Percentiles rank a stretch among this genome's conserved stretches.
These are phyloP conservation scores for Terana coerulea DNA, from an alignment of 768 basidiomycete genomes.

Conservation along the genomic window DNA sequence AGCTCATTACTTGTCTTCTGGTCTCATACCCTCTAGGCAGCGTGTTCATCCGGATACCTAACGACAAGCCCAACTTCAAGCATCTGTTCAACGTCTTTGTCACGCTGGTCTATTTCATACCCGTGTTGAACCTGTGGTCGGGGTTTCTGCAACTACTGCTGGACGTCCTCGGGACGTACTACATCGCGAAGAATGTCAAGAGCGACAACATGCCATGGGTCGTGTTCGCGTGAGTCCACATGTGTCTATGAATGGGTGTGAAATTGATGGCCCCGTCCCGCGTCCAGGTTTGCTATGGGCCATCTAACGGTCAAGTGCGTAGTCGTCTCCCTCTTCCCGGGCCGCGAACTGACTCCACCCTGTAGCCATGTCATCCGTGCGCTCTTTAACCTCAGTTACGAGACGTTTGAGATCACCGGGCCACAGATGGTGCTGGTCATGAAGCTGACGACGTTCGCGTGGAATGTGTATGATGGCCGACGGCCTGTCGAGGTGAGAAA, in stretches of 20 bases:
- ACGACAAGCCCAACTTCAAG: slow-evolving; percentile 57
- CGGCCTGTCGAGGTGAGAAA: slow-evolving; percentile 58
- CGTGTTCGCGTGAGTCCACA: slow-evolving; percentile 60
- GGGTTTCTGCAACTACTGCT: slow-evolving; percentile 75
- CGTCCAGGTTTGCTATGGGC: slow-evolving; percentile 74
- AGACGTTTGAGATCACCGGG: slow-evolving; percentile 85
- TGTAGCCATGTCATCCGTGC: slow-evolving; percentile 69
- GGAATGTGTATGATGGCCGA: slow-evolving; percentile 92
- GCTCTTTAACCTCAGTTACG: slow-evolving; percentile 58
- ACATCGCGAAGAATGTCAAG: slow-evolving; percentile 54
- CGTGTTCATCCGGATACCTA: slow-evolving; percentile 79
- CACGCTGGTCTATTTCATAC: slow-evolving; percentile 73
- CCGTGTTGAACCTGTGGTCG: slow-evolving; percentile 64
- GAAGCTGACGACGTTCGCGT: slow-evolving; percentile 97
- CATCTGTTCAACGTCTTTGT: slow-evolving; percentile 80
- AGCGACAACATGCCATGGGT: slow-evolving; percentile 86
- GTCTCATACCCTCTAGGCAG: slow-evolving; percentile 91
- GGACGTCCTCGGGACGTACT: slow-evolving; percentile 72
- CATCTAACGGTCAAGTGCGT: slow-evolving; percentile 88
- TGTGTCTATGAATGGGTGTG: background rate
- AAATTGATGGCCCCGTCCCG: background rate
- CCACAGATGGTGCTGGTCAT: slow-evolving; percentile 96
- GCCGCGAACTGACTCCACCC: no score
- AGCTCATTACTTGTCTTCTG: slow-evolving; percentile 87
- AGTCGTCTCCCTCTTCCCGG: background rate